Evolutionary conservation across 139 green algal genomes (phyloP).

Genomic region (Nannochloris sp.): DNA sequence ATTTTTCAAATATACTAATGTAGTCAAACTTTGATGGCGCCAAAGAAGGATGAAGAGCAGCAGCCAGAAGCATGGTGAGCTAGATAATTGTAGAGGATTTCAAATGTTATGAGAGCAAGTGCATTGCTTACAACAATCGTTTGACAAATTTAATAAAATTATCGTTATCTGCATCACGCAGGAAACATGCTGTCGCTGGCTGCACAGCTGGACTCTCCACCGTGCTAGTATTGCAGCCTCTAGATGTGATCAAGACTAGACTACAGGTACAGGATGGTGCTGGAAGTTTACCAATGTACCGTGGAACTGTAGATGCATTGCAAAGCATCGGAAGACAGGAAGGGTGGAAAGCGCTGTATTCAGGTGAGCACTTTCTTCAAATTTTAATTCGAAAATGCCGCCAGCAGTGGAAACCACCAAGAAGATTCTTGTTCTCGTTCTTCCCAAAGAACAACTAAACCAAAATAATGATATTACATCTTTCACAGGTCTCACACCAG

Average conservation of each 20-base stretch:
- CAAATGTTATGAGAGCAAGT: not conserved
- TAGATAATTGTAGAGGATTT: not conserved
- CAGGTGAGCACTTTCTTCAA: slow-evolving; percentile 2
- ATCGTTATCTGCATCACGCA: slow-evolving; percentile 12
- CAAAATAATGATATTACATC: not conserved
- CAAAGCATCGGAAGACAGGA: slow-evolving; percentile 51
- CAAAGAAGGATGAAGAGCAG: not conserved
- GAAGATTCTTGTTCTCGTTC: not conserved
- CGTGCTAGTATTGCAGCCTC: slow-evolving; percentile 68
- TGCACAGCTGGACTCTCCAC: slow-evolving; percentile 55
- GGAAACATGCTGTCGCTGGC: slow-evolving; percentile 67
- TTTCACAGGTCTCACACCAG: slow-evolving; percentile 54
- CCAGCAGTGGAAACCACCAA: too few species aligned
- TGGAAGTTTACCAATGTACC: slow-evolving; percentile 46
- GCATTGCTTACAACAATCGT: not conserved
- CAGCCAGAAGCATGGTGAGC: not conserved
- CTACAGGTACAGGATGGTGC: slow-evolving; percentile 76
- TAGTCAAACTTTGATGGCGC: too few species aligned
- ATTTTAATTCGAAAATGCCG: not conserved
- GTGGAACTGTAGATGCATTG: slow-evolving; percentile 55
- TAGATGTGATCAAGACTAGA: slow-evolving; percentile 86
- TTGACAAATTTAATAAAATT: not conserved
- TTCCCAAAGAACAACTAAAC: not conserved
- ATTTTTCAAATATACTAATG: too few species aligned
- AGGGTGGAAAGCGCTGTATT: slow-evolving; percentile 64